Conservation (phyloP, 176 grass and related monocot species). For the Triticum urartu region DNA sequence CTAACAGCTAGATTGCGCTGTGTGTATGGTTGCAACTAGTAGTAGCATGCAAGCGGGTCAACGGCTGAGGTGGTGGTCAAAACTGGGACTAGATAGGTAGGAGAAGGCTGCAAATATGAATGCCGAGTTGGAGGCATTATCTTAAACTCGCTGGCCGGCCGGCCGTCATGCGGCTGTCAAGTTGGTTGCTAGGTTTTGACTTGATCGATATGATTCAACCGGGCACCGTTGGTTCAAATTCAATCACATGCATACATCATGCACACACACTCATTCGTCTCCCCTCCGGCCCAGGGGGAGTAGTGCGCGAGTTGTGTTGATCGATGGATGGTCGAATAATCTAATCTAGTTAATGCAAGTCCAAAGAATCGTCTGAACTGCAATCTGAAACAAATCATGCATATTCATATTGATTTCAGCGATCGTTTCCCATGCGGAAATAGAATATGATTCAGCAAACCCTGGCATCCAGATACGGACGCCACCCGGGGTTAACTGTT, state of each 20-base stretch:
- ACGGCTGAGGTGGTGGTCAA: conserved; percentile 14
- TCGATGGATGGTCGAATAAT: background rate
- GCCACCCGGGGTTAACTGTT: background rate
- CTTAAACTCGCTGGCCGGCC: conserved; percentile 9
- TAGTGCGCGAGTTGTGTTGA: background rate
- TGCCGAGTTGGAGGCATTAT: conserved; percentile 36
- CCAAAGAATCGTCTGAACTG: background rate
- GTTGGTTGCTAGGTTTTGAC: background rate
- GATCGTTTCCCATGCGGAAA: background rate
- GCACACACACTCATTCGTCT: background rate
- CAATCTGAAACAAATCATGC: background rate
- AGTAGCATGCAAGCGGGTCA: background rate
- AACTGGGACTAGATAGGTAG: background rate
- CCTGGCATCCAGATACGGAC: background rate
- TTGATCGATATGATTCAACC: background rate
- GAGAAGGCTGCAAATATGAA: background rate
- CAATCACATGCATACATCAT: background rate
- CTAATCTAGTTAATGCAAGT: background rate
- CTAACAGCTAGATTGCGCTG: conserved; percentile 6
- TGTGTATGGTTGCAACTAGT: background rate
- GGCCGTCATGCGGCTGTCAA: background rate
- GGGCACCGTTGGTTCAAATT: background rate
- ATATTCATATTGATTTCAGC: background rate
- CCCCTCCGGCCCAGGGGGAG: background rate
- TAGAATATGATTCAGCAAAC: background rate